Base-by-base conservation (phyloP, 352 stramenopile species). In the Aphanomyces cochlioides region DNA sequence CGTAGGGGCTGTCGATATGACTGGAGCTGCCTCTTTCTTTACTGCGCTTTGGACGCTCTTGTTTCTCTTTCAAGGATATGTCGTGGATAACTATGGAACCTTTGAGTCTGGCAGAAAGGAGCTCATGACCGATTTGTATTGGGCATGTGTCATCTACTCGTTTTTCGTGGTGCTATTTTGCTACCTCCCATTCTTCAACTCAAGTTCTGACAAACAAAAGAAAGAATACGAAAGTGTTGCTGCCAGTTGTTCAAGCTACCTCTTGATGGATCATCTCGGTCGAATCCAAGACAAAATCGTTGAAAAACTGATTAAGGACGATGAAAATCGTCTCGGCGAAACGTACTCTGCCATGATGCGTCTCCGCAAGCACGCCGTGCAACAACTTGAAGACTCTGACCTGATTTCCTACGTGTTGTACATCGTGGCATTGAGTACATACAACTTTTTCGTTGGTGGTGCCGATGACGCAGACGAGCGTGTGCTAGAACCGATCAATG, bases 31-130 rank as follows among this genome's bases (percentile, higher is more conserved):
- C 10, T 50, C 43, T n/a, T 50, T 50, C 17, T n/a, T 50, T n/a
- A n/a, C 43, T 2, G 10, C 43, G 10, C 43, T 50, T 0, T 50
- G 43, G 43, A 50, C 43, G 43, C 43, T 50, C 10, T n/a, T 50
- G 10, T 50, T 50, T 50, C 43, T 50, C 43, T 50, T 50, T n/a
- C 43, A 50, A n/a, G 43, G 43, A n/a, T 50, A 50, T n/a, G 43
- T 50, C 17, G 43, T 50, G 10, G 43, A 50, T 2, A n/a, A n/a
- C 10, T 50, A n/a, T 12, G 43, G 10, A 1, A n/a, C 1, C 17
- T 50, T 50, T 50, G 10, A 12, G 10, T n/a, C 43, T n/a, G 43
- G 10, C 43, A 1, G 17, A n/a, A 12, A 50, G 17, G 43, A 50
- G 43, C 43, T 50, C 43, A 50, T 50, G 43, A n/a, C 43, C 1